Evolutionary conservation across 2,329 filamentous ascomycete genomes (phyloP).

Genomic region (Neophaeococcomyces mojaviensis): DNA sequence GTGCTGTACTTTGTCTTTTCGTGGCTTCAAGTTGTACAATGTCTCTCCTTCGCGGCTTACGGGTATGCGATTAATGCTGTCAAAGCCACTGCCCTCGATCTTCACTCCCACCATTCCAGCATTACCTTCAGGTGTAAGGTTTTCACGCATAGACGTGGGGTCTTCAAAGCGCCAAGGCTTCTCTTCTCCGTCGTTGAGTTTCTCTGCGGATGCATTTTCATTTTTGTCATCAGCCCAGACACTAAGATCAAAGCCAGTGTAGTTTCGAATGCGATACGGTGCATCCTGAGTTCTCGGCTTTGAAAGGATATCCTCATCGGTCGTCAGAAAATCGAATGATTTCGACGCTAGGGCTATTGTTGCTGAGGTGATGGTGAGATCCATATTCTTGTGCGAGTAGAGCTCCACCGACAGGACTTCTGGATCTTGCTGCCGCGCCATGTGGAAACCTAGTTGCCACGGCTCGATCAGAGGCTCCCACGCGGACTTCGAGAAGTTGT

Average conservation of each 20-base stretch:
- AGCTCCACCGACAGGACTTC: conserved; percentile 76
- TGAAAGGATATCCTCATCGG: conserved; percentile 82
- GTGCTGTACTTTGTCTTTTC: conserved; percentile 76
- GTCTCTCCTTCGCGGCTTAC: conserved; percentile 92
- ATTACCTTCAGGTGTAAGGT: conserved; percentile 72
- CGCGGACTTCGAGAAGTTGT: conserved; percentile 97
- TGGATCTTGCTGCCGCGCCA: conserved; percentile 68
- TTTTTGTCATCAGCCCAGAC: conserved; percentile 75
- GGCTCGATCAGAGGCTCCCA: conserved; percentile 97
- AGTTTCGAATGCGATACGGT: conserved; percentile 87
- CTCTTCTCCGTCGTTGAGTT: conserved; percentile 81
- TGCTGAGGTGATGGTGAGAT: conserved; percentile 85
- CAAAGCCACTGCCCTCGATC: conserved; percentile 89
- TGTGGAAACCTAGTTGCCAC: conserved; percentile 87
- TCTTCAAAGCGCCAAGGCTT: conserved; percentile 95
- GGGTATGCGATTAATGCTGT: conserved; percentile 77
- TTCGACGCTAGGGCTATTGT: conserved; percentile 91
- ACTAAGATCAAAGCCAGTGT: conserved; percentile 85
- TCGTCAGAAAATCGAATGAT: conserved; percentile 80
- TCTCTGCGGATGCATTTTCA: conserved; percentile 59
- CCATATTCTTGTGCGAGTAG: conserved; percentile 81
- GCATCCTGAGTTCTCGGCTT: conserved; percentile 88
- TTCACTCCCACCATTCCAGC: conserved; percentile 72
- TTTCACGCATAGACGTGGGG: conserved; percentile 92
- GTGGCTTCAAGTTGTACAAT: conserved; percentile 80